Evolutionary conservation across 306 rosid species (phyloP).

Genomic region (Trifolium repens): DNA sequence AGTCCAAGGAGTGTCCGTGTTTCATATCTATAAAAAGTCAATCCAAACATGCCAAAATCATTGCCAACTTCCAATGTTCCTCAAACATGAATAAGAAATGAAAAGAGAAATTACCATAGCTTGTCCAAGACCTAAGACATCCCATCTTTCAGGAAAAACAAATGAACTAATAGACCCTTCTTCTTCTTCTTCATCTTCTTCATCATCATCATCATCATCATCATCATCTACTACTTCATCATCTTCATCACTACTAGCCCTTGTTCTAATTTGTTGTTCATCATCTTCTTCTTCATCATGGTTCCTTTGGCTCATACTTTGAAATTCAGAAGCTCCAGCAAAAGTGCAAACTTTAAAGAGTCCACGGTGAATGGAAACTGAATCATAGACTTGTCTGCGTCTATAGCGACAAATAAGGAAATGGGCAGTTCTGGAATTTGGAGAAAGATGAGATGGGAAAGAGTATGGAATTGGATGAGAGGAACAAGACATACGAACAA

Average conservation of each 20-base stretch:
- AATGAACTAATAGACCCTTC: conserved; percentile 46
- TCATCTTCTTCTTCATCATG: conserved; percentile 45
- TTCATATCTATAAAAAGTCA: background rate
- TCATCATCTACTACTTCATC: conserved; percentile 42
- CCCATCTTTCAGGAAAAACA: conserved; percentile 77
- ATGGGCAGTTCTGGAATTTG: conserved; percentile 2
- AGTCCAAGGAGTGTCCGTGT: too few relatives aligned
- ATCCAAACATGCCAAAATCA: background rate
- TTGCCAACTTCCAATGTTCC: background rate
- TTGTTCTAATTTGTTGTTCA: conserved; percentile 28
- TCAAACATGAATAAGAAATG: background rate
- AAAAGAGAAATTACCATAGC: conserved; percentile 74
- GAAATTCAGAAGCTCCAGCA: conserved; percentile 24
- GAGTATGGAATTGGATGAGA: conserved; percentile 41
- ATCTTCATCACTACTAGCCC: background rate
- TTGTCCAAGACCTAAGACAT: conserved; percentile 95
- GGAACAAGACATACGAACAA: conserved; percentile 44
- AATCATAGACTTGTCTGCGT: background rate
- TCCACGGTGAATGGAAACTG: conserved; percentile 39
- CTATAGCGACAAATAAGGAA: conserved; percentile 41
- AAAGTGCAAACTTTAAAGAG: conserved; percentile 8
- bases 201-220: background rate
- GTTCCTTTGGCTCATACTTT: conserved; percentile 41
- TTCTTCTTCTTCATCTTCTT: conserved; percentile 28
- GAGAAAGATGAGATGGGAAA: conserved; percentile 36